Conservation (phyloP, 768 basidiomycete species). For the Agaricus bisporus region DNA sequence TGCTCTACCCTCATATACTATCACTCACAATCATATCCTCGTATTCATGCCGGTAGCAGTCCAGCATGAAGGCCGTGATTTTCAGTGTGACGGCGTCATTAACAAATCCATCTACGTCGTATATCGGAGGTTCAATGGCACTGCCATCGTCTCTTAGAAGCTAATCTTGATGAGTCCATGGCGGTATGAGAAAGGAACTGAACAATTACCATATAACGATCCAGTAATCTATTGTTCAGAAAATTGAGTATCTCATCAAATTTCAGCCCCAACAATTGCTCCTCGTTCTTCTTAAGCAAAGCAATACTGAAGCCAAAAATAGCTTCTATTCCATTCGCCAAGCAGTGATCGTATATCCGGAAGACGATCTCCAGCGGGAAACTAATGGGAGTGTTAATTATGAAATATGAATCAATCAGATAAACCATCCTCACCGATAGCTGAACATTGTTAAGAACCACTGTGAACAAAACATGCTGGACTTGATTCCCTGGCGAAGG, state of each 20-base stretch:
- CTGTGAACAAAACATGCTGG: conserved; percentile 97
- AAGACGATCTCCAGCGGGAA: conserved; percentile 94
- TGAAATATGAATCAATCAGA: not conserved
- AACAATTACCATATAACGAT: conserved; percentile 58
- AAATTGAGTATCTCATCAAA: conserved; percentile 89
- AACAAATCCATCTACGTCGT: conserved; percentile 79
- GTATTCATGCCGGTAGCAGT: conserved; percentile 84
- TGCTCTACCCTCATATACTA: not conserved
- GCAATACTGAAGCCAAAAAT: conserved; percentile 93
- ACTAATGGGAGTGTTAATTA: conserved; percentile 31
- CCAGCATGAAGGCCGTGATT: conserved; percentile 96
- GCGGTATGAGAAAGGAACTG: not conserved
- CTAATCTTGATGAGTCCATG: conserved; percentile 16
- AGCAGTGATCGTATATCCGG: conserved; percentile 92
- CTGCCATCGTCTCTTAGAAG: conserved; percentile 20
- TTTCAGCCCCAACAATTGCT: conserved; percentile 67
- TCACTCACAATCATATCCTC: conserved; percentile 58
- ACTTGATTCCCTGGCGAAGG: conserved; percentile 89
- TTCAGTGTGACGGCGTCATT: conserved; percentile 77
- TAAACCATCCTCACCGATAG: conserved; percentile 57
- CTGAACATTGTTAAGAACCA: conserved; percentile 99
- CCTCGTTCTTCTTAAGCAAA: conserved; percentile 85
- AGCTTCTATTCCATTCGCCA: conserved; percentile 95
- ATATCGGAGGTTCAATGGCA: conserved; percentile 28
- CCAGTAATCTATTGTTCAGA: conserved; percentile 76